A percentile compares a stretch with the other conserved stretches of the same genome.
These are phyloP conservation scores for Fusarium proliferatum DNA, from an alignment of 2,329 filamentous ascomycete species.

Conservation along the genomic window DNA sequence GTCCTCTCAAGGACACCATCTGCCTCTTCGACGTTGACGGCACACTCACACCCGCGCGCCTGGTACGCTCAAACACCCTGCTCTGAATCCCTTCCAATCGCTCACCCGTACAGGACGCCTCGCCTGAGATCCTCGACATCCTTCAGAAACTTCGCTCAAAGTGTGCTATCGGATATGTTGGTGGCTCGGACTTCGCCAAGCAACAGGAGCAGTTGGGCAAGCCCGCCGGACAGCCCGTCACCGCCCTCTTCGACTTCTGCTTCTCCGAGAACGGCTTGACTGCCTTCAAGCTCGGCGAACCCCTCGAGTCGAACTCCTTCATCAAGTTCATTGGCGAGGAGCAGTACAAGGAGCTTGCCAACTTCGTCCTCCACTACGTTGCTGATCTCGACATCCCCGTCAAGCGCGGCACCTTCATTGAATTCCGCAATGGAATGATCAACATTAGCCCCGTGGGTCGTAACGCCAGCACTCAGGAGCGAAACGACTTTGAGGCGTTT, in stretches of 20 bases:
- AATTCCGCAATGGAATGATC: constrained; percentile 93
- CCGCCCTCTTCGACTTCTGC: constrained; percentile 93
- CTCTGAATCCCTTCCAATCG: neutral
- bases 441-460: constrained; percentile 86
- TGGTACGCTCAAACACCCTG: constrained; percentile 60
- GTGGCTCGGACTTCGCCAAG: constrained; percentile 90
- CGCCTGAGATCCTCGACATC: constrained; percentile 84
- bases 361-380: constrained; percentile 83
- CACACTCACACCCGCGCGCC: constrained; percentile 85
- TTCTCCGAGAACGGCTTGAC: constrained; percentile 97
- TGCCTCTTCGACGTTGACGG: constrained; percentile 96
- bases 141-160: constrained; percentile 86
- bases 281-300: constrained; percentile 83
- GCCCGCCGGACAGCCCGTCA: constrained; percentile 73
- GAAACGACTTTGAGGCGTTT: constrained; percentile 83
- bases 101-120: constrained; percentile 65
- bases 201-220: constrained; percentile 94
- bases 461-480: constrained; percentile 84
- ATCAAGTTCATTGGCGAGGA: constrained; percentile 91
- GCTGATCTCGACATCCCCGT: constrained; percentile 85
- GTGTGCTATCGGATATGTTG: constrained; percentile 90
- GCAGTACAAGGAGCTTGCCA: constrained; percentile 81
- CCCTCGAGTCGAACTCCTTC: constrained; percentile 84
- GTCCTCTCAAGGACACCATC: constrained; percentile 92
- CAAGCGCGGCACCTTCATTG: constrained; percentile 86